Evolutionary conservation across 768 basidiomycete genomes (phyloP), one percentile per base, ranked within the genome.

Genomic region (Pleurotus giganteus): DNA sequence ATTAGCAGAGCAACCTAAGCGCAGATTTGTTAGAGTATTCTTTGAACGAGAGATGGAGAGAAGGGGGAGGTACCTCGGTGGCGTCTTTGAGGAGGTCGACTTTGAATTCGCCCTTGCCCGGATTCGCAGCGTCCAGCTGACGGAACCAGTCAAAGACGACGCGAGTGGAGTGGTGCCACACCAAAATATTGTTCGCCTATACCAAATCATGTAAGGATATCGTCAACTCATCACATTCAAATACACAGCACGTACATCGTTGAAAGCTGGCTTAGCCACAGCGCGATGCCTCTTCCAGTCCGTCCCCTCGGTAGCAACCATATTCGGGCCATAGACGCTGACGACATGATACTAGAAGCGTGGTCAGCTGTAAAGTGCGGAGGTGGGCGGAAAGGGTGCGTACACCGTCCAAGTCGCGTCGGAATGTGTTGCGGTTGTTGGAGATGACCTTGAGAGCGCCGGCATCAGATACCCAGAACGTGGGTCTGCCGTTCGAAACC

Each of bases 251-350:
- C 63, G 45, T 50, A 68, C 80, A 65, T 81, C 80, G 42, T 72
- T 78, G 63, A 81, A 81, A 0, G 80, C 80, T 7, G 76, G 72
- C 52, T 75, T 79, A 26, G 77, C 67, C 0, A 78, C 67, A 9
- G 61, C 65, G 34, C 77, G 70, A 58, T 80, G 79, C 1, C 76
- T 67, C 45, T 75, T 75, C 79, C 79, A 82, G 19, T 75, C 71
- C 0, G 70, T 50, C 4, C 72, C 76, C 46, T 77, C 78, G 0
- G 63, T 60, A 3, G 73, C 70, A 28, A 81, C 60, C 4, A 83
- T 54, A 59, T 77, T 81, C 24, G 54, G 55, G 1, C 81, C 81
- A 19, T 76, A 79, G 28, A 80, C 69, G 44, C 75, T 74, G 42
- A 79, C 31, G 0, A 69, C 55, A 47, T 75, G 71, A 47, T 79